Evolutionary conservation across 495 filamentous ascomycete species (phyloP), one percentile per base, ranked within the genome.

Genomic region (Talaromyces adpressus): DNA sequence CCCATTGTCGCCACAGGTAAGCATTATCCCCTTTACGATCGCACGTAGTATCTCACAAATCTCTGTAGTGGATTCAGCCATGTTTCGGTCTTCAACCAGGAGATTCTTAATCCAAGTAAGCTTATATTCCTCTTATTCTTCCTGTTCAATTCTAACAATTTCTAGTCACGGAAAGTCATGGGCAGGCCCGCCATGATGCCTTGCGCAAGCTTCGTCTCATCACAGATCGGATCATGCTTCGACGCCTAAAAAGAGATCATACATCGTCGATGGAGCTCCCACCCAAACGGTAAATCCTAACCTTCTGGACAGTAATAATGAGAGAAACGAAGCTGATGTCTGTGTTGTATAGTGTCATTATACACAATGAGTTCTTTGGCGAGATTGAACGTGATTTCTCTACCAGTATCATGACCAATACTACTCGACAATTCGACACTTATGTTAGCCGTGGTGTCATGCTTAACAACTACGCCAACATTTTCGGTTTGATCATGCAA

Each of bases 381-480:
- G 94, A 97, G 67, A 91, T 92, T 39, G 94, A 98, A 71, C 89
- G 90, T 60, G 94, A 98, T 70, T 92, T 98, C 67, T 93, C 93
- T n/a, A 84, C 82, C 32, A 94, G 90, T 71, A 96, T 98, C 76
- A 98, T 97, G 91, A 89, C 84, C 22, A 94, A 91, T 68, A 88
- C 88, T 9, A 85, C 86, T 39, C 85, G 94, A 45, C 86, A 92
- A 64, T 98, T 97, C 65, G 90, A 97, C 65, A 97, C 91, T 1
- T 98, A 97, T 68, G 94, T 97, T 20, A 90, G 91, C 56, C 90
- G 89, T 51, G 94, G 93, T 74, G 94, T 98, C 5, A 85, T 97
- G 73, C 83, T 98, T 62, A 96, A 97, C 78, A 98, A 98, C 69
- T 97, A 97, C 68, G 93, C 93, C 45, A 82, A 81, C 69, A 87